Percentiles rank a stretch among this genome's conserved stretches.
These are phyloP conservation scores for Trypanosoma rangeli DNA, from an alignment of 208 protist genomes.

Conservation along the genomic window DNA sequence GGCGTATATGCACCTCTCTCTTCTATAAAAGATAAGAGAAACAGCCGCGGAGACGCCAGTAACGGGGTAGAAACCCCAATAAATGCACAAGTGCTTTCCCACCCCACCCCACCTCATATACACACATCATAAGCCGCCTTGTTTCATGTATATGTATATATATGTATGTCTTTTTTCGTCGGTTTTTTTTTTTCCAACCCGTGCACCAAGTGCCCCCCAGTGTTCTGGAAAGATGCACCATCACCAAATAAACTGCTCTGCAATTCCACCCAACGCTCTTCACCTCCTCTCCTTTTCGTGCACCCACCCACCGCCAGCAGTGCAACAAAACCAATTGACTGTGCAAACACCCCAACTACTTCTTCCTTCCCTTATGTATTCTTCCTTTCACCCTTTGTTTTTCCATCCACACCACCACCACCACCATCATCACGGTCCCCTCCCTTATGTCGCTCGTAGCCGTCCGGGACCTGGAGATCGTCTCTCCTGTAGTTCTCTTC, in stretches of 20 bases:
- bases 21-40: slow-evolving; percentile 1
- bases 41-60: neutral
- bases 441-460: slow-evolving; percentile 54
- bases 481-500: slow-evolving; percentile 75
- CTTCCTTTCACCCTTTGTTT: neutral
- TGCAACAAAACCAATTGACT: neutral
- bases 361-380: neutral
- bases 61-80: neutral
- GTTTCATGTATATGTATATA: neutral
- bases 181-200: neutral
- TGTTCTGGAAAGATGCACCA: neutral
- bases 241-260: neutral
- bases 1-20: neutral
- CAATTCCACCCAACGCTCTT: neutral
- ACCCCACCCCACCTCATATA: neutral
- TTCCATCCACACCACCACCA: neutral
- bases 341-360: neutral
- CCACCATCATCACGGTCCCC: no score
- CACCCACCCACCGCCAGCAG: neutral
- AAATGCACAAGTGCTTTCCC: neutral
- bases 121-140: neutral
- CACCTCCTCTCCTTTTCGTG: slow-evolving; percentile 1
- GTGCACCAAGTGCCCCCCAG: neutral
- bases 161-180: neutral
- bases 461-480: slow-evolving; percentile 67